Base-by-base conservation (phyloP, 306 rosid species). In the Sphenostylis stenocarpa region DNA sequence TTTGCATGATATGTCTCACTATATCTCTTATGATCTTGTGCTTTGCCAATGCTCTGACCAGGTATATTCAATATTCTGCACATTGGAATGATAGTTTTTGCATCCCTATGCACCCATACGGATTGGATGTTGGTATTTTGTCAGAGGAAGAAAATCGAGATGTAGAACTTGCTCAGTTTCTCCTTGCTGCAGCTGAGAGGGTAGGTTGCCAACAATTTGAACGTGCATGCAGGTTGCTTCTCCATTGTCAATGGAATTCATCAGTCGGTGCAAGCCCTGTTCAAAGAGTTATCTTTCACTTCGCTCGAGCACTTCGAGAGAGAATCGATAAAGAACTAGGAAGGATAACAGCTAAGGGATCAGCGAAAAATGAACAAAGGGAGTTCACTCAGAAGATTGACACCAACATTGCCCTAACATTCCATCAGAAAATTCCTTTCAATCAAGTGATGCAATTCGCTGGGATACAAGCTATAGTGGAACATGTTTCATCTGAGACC, bases 121-220 rank as follows among this genome's bases (percentile, higher is more conserved):
- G 88, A 12, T 85, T 81, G 17, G 89, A 84, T 10, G 76, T 82
- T 13, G 76, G 80, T 1, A 78, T 61, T 51, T 74, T 91, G 10
- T 85, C 90, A 0, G 85, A 86, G 31, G 88, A 88, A 39, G 91
- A 91, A 68, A 81, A 62, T 17, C 70, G 78, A 81, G 98, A 91
- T 4, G 80, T 88, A 26, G 96, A 87, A 61, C 98, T 94, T 55
- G 90, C 84, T 20, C 94, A 94, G 73, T 38, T 83, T 31, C 90
- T 94, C 24, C 82, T 90, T 45, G 85, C 90, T 53, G 91, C 91
- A 23, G 96, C 94, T 13, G 94, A 94, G 81, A 91, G 76, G 45
- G 91, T 91, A 19, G 78, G 88, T 19, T 82, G 72, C 76, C 84
- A 85, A 29, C 90, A 94, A 80, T 88, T 52, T 17, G 94, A 87